Evolutionary conservation across 768 basidiomycete genomes (phyloP).

Genomic region (Rhodotorula diobovata): DNA sequence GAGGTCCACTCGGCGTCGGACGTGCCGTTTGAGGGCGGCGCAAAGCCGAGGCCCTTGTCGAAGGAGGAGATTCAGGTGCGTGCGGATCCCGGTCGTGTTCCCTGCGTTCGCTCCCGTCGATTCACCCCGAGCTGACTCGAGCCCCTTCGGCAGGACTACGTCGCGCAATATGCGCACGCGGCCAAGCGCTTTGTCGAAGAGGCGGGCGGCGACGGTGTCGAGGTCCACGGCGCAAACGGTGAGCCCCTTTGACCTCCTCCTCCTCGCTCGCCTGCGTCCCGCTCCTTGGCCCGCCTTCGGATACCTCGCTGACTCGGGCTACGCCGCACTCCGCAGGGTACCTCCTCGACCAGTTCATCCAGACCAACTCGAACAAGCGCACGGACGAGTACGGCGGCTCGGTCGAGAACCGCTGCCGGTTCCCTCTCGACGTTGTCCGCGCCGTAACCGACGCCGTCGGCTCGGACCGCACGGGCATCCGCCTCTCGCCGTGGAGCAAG

Average conservation of each 20-base stretch:
- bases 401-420: constrained; percentile 59
- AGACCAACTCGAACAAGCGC: constrained; percentile 46
- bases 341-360: constrained; percentile 42
- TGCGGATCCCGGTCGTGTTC: constrained; percentile 53
- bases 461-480: constrained; percentile 55
- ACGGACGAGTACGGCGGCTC: constrained; percentile 61
- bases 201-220: constrained; percentile 68
- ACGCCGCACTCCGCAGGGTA: constrained; percentile 10
- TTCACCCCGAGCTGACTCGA: constrained; percentile 44
- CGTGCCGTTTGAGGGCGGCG: constrained; percentile 22
- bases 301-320: background rate
- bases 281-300: too few species aligned
- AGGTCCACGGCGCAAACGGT: constrained; percentile 50
- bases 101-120: too few species aligned
- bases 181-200: constrained; percentile 53
- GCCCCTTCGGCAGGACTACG: constrained; percentile 44
- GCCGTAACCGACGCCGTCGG: constrained; percentile 58
- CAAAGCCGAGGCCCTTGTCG: constrained; percentile 24
- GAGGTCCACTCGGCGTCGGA: constrained; percentile 35
- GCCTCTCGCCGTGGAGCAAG: constrained; percentile 51
- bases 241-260: too few species aligned
- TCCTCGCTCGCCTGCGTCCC: too few species aligned
- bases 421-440: constrained; percentile 57
- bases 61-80: constrained; percentile 51
- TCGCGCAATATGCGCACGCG: constrained; percentile 54